A percentile compares a stretch with the other conserved stretches of the same genome.
phyloP scores from a whole-genome alignment of 495 filamentous ascomycete genomes.

The Thermochaetoides thermophila region DNA sequence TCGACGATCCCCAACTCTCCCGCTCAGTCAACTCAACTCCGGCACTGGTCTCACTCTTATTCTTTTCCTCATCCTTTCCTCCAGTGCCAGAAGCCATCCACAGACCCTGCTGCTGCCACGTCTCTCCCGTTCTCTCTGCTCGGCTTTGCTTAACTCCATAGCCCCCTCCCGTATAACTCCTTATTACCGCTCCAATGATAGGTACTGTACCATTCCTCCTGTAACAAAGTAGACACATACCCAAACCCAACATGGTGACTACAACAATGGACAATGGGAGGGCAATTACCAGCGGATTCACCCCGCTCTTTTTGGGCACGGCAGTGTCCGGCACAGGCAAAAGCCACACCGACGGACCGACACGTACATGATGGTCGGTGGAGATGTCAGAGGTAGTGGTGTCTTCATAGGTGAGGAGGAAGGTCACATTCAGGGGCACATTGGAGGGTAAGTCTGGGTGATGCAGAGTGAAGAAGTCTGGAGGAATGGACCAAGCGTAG shows the following conservation, averaged over 20 bases:
- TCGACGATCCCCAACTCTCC: conserved; percentile 21
- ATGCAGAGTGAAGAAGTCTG: conserved; percentile 6
- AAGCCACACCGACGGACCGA: conserved; percentile 9
- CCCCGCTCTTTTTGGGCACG: not conserved
- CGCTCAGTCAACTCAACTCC: conserved; percentile 20
- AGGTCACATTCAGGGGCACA: conserved; percentile 5
- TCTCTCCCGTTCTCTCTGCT: conserved; percentile 8
- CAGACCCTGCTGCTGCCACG: conserved; percentile 1
- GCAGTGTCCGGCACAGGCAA: not conserved
- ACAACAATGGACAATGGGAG: conserved; percentile 12
- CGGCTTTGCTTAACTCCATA: conserved; percentile 17
- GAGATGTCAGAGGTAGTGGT: not conserved
- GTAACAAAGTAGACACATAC: conserved; percentile 8
- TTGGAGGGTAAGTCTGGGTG: not conserved
- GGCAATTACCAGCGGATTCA: conserved; percentile 4
- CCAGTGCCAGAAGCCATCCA: not conserved
- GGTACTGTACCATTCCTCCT: conserved; percentile 7
- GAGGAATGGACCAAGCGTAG: conserved; percentile 10
- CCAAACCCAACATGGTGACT: conserved; percentile 4
- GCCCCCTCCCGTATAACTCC: conserved; percentile 7
- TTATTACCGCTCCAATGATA: conserved; percentile 5
- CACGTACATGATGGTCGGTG: not conserved
- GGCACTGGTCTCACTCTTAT: conserved; percentile 1
- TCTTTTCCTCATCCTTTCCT: conserved; percentile 5
- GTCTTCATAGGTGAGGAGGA: conserved; percentile 9